phyloP scores from a whole-genome alignment of 345 rosid species.

The Sisymbrium altissimum region DNA sequence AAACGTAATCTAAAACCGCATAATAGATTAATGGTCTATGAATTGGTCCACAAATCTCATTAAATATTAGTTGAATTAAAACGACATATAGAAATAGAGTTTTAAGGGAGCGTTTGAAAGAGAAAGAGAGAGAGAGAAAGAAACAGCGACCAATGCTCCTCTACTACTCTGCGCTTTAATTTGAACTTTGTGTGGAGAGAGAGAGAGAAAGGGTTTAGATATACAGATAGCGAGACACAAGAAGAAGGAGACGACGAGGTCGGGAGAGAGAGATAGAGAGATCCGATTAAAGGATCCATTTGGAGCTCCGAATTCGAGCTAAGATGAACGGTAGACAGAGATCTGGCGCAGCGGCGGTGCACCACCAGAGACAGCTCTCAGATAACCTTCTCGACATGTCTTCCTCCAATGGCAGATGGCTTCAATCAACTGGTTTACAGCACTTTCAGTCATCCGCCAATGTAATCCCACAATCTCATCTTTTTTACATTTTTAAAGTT shows the following conservation, averaged over 20 bases:
- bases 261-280: constrained; percentile 1
- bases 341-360: constrained; percentile 69
- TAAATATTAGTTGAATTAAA: neutral
- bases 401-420: constrained; percentile 77
- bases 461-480: constrained; percentile 29
- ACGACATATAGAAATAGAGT: constrained; percentile 16
- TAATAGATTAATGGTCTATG: constrained; percentile 3
- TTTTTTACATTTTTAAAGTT: neutral
- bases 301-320: constrained; percentile 36
- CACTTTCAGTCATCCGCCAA: constrained; percentile 58
- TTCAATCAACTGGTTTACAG: constrained; percentile 89
- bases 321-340: constrained; percentile 77
- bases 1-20: neutral
- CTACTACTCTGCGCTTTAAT: constrained; percentile 34
- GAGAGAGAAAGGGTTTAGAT: constrained; percentile 19
- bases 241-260: neutral
- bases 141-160: constrained; percentile 8
- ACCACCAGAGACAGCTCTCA: constrained; percentile 83
- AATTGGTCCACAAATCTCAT: constrained; percentile 22
- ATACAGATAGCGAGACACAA: neutral
- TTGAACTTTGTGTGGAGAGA: constrained; percentile 30
- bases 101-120: constrained; percentile 24
- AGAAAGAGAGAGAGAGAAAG: constrained; percentile 6
- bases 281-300: constrained; percentile 26
- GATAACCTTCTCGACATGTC: constrained; percentile 69